phyloP scores from a whole-genome alignment of 208 protist genomes.

The Trypanosoma congolense region DNA sequence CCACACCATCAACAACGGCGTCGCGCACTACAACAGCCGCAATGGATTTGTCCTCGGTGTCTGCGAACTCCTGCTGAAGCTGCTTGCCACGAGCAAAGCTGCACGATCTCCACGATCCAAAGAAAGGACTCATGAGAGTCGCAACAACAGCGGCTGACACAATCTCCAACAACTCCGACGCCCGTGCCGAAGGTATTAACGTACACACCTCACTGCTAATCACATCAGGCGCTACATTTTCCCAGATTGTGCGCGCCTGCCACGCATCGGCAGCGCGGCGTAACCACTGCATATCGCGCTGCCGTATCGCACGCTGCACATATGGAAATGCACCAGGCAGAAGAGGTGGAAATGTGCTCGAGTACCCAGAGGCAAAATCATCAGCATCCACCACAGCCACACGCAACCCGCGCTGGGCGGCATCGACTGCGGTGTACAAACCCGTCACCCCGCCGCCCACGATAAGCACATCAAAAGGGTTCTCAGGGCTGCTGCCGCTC shows the following conservation, averaged over 20 bases:
- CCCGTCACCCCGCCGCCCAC: slow-evolving; percentile 66
- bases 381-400: slow-evolving; percentile 64
- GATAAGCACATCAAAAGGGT: slow-evolving; percentile 68
- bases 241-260: slow-evolving; percentile 45
- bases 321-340: slow-evolving; percentile 63
- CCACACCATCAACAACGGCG: slow-evolving; percentile 33
- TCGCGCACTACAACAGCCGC: slow-evolving; percentile 46
- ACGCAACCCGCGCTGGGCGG: slow-evolving; percentile 66
- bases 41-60: slow-evolving; percentile 15
- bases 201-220: slow-evolving; percentile 22
- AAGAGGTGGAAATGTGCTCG: slow-evolving; percentile 24
- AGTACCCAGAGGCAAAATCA: slow-evolving; percentile 52
- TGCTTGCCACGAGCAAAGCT: slow-evolving; percentile 13
- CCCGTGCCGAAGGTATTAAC: slow-evolving; percentile 54
- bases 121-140: slow-evolving; percentile 47
- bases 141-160: slow-evolving; percentile 31
- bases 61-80: slow-evolving; percentile 24
- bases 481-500: slow-evolving; percentile 7
- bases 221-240: slow-evolving; percentile 40
- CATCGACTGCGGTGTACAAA: slow-evolving; percentile 80
- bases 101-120: slow-evolving; percentile 32
- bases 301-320: slow-evolving; percentile 65
- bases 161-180: slow-evolving; percentile 59
- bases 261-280: slow-evolving; percentile 36
- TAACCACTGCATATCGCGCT: slow-evolving; percentile 64